Evolutionary conservation across 805 yeast genomes (phyloP).

Genomic region (Limtongia smithiae): DNA sequence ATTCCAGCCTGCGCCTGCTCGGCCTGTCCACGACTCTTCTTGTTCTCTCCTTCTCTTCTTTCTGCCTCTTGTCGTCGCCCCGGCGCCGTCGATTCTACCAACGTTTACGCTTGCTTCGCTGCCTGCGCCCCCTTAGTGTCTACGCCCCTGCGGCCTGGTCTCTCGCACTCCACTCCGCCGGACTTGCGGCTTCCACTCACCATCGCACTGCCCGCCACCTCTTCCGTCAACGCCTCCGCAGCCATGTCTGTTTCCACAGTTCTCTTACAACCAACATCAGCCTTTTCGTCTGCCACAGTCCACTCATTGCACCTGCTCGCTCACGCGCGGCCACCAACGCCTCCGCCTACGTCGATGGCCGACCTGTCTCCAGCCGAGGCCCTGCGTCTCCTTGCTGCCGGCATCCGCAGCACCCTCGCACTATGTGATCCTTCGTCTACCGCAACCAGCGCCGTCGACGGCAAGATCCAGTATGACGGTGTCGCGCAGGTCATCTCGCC

Average conservation of each 20-base stretch:
- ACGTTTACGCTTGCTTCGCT: too few relatives aligned
- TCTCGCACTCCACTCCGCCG: too few relatives aligned
- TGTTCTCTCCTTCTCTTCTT: background rate
- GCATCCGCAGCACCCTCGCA: conserved; percentile 16
- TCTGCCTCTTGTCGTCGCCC: too few relatives aligned
- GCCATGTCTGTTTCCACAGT: too few relatives aligned
- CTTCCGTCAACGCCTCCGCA: too few relatives aligned
- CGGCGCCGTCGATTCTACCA: too few relatives aligned
- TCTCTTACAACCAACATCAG: too few relatives aligned
- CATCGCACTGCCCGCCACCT: too few relatives aligned
- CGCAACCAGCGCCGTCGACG: background rate
- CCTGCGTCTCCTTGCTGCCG: conserved; percentile 18
- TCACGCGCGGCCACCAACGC: background rate
- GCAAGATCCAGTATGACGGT: background rate
- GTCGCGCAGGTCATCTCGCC: conserved; percentile 8
- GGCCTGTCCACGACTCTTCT: background rate
- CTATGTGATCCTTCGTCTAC: conserved; percentile 12
- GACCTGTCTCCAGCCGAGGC: conserved; percentile 20
- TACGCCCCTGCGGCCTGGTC: too few relatives aligned
- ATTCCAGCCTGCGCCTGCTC: conserved; percentile 1
- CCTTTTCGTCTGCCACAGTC: too few relatives aligned
- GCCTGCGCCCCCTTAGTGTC: too few relatives aligned
- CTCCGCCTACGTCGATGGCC: conserved; percentile 11
- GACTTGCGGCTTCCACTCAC: too few relatives aligned
- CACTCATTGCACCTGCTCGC: background rate